Percentiles rank a stretch among this genome's conserved stretches.
Evolutionary conservation across 2,329 filamentous ascomycete species (phyloP).

Genomic region (Incumbomyces delicatus): DNA sequence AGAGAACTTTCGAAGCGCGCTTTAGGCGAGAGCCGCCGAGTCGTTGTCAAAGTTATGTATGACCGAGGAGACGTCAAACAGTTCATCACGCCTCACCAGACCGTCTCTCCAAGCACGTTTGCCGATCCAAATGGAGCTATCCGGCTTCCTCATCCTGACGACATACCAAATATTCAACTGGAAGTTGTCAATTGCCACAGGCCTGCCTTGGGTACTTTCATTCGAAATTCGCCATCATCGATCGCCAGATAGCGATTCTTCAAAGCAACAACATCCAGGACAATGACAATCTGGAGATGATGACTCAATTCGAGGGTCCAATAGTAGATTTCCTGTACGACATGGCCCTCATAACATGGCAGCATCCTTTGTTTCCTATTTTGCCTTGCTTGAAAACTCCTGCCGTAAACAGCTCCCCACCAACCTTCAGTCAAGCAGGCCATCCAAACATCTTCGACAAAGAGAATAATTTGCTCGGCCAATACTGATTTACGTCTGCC

Average conservation of each 20-base stretch:
- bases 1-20: constrained; percentile 59
- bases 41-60: constrained; percentile 66
- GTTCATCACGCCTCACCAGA: constrained; percentile 52
- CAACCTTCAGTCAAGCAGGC: constrained; percentile 11
- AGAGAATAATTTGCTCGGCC: constrained; percentile 7
- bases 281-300: constrained; percentile 75
- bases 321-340: constrained; percentile 71
- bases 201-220: constrained; percentile 66
- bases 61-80: constrained; percentile 60
- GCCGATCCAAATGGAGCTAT: constrained; percentile 43
- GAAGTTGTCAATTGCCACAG: constrained; percentile 65
- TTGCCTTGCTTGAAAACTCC: constrained; percentile 47
- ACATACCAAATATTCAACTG: constrained; percentile 63
- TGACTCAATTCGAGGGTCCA: constrained; percentile 63
- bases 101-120: constrained; percentile 50
- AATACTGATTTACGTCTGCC: constrained; percentile 1
- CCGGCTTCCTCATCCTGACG: constrained; percentile 49
- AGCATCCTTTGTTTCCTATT: constrained; percentile 50
- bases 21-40: constrained; percentile 44
- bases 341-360: constrained; percentile 63
- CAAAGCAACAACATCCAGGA: constrained; percentile 73
- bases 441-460: constrained; percentile 18
- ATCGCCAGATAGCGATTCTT: constrained; percentile 58
- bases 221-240: constrained; percentile 67
- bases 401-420: constrained; percentile 24